These are phyloP conservation scores for Nitzschia sp. DNA, from an alignment of 108 stramenopile genomes.

Conservation along the genomic window DNA sequence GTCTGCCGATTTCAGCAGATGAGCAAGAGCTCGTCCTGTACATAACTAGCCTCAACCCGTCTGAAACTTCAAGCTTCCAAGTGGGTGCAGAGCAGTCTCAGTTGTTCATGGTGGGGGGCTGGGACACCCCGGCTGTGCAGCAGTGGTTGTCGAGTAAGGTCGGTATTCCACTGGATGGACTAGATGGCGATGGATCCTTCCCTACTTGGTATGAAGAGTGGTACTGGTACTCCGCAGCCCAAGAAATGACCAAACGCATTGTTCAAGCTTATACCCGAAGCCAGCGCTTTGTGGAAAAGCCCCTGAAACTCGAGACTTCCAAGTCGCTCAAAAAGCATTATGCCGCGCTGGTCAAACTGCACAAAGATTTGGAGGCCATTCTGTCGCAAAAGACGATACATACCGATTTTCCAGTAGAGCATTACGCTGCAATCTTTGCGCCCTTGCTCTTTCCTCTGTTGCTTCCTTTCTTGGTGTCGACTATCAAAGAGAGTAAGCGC, in stretches of 20 bases:
- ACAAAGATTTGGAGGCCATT: not conserved
- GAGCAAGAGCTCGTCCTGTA: not conserved
- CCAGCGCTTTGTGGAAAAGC: not conserved
- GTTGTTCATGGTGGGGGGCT: constrained; percentile 5
- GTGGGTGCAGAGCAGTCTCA: not conserved
- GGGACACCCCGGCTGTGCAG: not conserved
- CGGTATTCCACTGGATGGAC: not conserved
- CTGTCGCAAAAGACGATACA: constrained; percentile 7
- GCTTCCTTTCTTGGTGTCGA: constrained; percentile 54
- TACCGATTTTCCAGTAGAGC: constrained; percentile 61
- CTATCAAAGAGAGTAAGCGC: constrained; percentile 63
- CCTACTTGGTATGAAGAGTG: constrained; percentile 15
- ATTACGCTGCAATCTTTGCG: constrained; percentile 66
- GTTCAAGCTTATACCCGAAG: not conserved
- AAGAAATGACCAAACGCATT: not conserved
- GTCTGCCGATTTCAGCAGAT: not conserved
- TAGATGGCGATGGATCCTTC: constrained; percentile 13
- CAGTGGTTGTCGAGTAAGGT: constrained; percentile 14
- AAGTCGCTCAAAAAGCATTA: constrained; percentile 1
- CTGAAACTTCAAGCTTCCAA: not conserved
- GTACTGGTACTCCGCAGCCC: constrained; percentile 10
- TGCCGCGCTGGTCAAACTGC: not conserved
- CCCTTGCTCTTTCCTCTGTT: constrained; percentile 75
- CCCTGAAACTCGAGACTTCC: not conserved
- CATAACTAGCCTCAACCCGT: not conserved